Evolutionary conservation across 768 basidiomycete genomes (phyloP).

Genomic region (Lactarius sp.): DNA sequence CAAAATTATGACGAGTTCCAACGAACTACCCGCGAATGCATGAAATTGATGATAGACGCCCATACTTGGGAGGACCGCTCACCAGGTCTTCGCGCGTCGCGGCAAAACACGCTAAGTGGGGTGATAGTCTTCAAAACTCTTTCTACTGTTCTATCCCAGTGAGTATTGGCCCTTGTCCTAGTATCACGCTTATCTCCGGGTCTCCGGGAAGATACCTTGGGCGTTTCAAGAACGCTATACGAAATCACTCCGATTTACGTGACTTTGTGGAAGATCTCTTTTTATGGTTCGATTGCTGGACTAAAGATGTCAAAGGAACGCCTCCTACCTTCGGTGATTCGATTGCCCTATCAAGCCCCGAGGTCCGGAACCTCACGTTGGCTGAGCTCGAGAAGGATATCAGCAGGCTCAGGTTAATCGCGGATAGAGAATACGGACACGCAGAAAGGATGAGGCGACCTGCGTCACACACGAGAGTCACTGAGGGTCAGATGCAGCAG

Average conservation of each 20-base stretch:
- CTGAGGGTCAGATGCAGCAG: conserved; percentile 30
- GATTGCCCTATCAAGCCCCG: conserved; percentile 31
- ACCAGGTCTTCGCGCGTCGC: conserved; percentile 7
- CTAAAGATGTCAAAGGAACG: conserved; percentile 33
- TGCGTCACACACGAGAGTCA: conserved; percentile 11
- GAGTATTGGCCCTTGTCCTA: not conserved
- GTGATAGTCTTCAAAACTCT: conserved; percentile 33
- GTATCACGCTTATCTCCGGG: not conserved
- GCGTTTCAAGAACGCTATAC: conserved; percentile 54
- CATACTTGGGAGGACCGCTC: conserved; percentile 29
- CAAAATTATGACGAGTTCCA: conserved; percentile 29
- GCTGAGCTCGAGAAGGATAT: conserved; percentile 35
- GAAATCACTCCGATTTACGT: conserved; percentile 42
- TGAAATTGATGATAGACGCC: conserved; percentile 28
- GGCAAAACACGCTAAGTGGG: conserved; percentile 27
- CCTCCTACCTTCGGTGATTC: conserved; percentile 45
- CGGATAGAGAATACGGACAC: conserved; percentile 45
- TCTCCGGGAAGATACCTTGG: conserved; percentile 41
- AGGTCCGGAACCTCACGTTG: conserved; percentile 38
- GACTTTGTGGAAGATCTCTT: conserved; percentile 40
- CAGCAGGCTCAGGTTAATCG: conserved; percentile 38
- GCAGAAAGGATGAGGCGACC: conserved; percentile 27
- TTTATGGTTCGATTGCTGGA: conserved; percentile 48
- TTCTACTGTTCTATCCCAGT: conserved; percentile 26
- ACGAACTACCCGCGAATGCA: conserved; percentile 23